These are phyloP conservation scores for Picochlorum costavermella DNA, from an alignment of 139 green algal species.

Conservation along the genomic window DNA sequence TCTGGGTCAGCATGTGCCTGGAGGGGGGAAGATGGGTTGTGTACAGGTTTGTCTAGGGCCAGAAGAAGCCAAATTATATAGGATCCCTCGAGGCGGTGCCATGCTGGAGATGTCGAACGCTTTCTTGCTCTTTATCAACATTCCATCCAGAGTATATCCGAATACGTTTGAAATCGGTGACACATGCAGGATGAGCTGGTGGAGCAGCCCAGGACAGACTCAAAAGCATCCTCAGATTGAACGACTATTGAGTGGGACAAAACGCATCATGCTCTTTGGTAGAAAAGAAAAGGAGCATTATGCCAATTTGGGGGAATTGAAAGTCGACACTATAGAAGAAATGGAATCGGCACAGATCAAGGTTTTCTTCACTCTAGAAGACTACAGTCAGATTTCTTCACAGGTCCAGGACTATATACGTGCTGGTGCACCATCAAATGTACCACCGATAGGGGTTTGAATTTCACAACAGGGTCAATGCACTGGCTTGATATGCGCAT, in stretches of 20 bases:
- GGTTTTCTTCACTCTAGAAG: too few species aligned
- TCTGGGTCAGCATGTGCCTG: background rate
- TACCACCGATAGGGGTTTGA: too few species aligned
- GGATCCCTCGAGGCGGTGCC: constrained; percentile 17
- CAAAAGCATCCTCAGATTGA: constrained; percentile 16
- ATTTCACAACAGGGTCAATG: too few species aligned
- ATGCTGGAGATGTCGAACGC: constrained; percentile 19
- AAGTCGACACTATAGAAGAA: constrained; percentile 3
- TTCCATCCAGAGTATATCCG: constrained; percentile 2
- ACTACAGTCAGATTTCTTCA: too few species aligned
- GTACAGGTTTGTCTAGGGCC: too few species aligned
- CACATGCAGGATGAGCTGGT: constrained; percentile 17
- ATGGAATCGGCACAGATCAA: background rate
- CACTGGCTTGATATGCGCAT: too few species aligned
- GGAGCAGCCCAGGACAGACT: constrained; percentile 16
- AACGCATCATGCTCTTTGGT: constrained; percentile 21
- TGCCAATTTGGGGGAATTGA: constrained; percentile 16
- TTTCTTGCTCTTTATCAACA: constrained; percentile 21
- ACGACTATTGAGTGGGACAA: constrained; percentile 7
- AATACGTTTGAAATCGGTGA: constrained; percentile 10
- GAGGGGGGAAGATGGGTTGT: background rate
- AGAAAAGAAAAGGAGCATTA: constrained; percentile 6
- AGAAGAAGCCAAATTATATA: background rate
- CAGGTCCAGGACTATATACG: too few species aligned
- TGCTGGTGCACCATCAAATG: too few species aligned